phyloP scores from a whole-genome alignment of 73 alveolate species.

The Paramecium sexaurelia region DNA sequence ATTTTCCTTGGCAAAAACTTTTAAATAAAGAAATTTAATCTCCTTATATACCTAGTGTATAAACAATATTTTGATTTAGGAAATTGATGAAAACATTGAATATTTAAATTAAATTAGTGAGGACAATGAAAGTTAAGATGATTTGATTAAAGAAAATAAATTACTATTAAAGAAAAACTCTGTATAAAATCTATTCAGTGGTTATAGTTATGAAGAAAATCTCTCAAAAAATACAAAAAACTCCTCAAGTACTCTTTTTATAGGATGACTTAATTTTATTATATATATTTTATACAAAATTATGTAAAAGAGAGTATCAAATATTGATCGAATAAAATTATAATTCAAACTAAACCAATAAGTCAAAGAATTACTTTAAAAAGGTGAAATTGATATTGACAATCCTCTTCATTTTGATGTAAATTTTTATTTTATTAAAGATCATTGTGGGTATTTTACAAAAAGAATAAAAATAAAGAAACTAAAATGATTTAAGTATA shows the following conservation, averaged over 20 bases:
- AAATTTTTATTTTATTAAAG: neutral
- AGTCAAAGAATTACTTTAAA: slow-evolving; percentile 26
- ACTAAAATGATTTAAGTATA: neutral
- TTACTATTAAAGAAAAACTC: slow-evolving; percentile 72
- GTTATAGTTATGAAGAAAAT: slow-evolving; percentile 13
- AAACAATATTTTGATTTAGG: neutral
- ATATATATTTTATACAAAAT: neutral
- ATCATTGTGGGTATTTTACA: neutral
- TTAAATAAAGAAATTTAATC: slow-evolving; percentile 84
- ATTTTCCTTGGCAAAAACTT: slow-evolving; percentile 87
- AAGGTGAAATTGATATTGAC: neutral
- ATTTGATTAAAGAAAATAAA: slow-evolving; percentile 57
- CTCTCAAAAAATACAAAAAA: slow-evolving; percentile 34
- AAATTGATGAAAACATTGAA: slow-evolving; percentile 22
- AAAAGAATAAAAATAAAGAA: neutral
- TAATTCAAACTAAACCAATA: neutral
- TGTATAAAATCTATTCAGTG: slow-evolving; percentile 51
- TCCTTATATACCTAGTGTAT: slow-evolving; percentile 82
- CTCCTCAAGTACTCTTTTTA: neutral
- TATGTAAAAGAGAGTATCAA: neutral
- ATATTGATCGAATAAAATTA: neutral
- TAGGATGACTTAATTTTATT: slow-evolving; percentile 30
- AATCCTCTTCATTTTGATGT: slow-evolving; percentile 10
- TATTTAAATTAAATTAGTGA: slow-evolving; percentile 37
- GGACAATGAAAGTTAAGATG: slow-evolving; percentile 63